A percentile compares a stretch with the other conserved stretches of the same genome.
Evolutionary conservation across 495 filamentous ascomycete species (phyloP).

Genomic region (Aspergillus nanangensis): DNA sequence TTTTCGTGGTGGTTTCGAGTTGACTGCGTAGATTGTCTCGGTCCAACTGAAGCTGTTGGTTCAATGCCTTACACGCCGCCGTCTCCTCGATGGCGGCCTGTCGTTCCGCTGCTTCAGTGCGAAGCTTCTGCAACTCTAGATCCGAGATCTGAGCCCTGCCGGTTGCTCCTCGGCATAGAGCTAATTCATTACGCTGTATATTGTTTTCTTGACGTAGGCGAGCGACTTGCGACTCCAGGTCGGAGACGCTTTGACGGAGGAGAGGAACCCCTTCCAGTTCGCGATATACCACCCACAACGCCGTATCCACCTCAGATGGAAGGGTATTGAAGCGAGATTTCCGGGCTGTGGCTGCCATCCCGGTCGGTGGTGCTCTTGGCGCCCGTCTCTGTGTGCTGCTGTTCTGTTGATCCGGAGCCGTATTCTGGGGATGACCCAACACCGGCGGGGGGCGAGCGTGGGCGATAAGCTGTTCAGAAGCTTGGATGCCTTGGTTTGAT

Average conservation of each 20-base stretch:
- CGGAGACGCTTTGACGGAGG: conserved; percentile 8
- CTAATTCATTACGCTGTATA: conserved; percentile 10
- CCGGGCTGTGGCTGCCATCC: background rate
- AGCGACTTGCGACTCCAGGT: conserved; percentile 8
- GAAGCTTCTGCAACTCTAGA: no score
- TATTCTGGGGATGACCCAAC: background rate
- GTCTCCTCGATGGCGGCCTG: no score
- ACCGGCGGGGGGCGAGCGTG: background rate
- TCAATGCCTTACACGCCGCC: no score
- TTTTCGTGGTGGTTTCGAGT: no score
- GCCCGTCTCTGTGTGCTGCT: background rate
- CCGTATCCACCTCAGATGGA: conserved; percentile 12
- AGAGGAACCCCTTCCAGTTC: conserved; percentile 13
- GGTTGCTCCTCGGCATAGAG: conserved; percentile 6
- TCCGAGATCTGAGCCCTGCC: no score
- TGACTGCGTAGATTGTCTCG: no score
- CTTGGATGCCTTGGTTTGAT: no score
- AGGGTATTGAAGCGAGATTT: conserved; percentile 15
- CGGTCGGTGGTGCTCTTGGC: no score
- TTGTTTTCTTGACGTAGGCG: conserved; percentile 10
- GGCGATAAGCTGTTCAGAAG: no score
- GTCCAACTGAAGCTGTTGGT: no score
- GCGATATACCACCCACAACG: conserved; percentile 13
- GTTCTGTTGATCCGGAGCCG: background rate
- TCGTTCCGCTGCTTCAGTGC: no score